These are phyloP conservation scores for Blastomyces percursus DNA, from an alignment of 2,329 filamentous ascomycete species.

Conservation along the genomic window DNA sequence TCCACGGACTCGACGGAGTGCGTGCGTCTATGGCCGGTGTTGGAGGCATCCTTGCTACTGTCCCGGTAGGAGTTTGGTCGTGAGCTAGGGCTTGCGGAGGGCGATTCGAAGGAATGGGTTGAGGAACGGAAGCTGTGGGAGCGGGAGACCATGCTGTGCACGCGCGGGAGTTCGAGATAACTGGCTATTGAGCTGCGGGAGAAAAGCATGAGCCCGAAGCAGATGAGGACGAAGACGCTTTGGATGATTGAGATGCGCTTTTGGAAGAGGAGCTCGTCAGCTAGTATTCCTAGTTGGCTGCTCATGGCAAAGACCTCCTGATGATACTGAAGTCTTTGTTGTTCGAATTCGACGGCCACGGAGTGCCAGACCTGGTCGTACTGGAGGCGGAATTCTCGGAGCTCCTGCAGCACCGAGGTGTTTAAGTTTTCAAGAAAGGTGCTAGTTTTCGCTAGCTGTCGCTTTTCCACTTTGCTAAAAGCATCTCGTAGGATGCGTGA, in stretches of 20 bases:
- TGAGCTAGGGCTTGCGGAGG: constrained; percentile 31
- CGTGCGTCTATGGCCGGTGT: constrained; percentile 21
- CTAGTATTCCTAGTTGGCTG: constrained; percentile 69
- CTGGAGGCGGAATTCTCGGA: constrained; percentile 65
- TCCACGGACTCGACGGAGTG: constrained; percentile 25
- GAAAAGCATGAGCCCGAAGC: constrained; percentile 80
- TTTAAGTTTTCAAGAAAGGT: constrained; percentile 79
- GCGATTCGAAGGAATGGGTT: constrained; percentile 26
- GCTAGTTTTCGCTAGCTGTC: constrained; percentile 72
- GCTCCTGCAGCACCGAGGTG: constrained; percentile 68
- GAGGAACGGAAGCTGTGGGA: constrained; percentile 35
- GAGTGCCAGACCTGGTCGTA: constrained; percentile 97
- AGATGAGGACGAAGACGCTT: constrained; percentile 73
- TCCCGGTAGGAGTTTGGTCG: constrained; percentile 22
- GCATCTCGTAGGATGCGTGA: constrained; percentile 82
- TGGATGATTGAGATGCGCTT: constrained; percentile 93
- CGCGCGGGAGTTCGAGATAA: constrained; percentile 37
- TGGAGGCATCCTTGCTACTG: constrained; percentile 12
- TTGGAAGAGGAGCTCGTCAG: constrained; percentile 75
- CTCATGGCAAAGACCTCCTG: constrained; percentile 74
- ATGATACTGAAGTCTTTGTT: constrained; percentile 73
- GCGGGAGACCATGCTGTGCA: constrained; percentile 37
- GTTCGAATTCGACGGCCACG: constrained; percentile 82
- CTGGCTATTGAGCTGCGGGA: constrained; percentile 33
- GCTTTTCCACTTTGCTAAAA: constrained; percentile 74